Percentiles rank a stretch among this genome's conserved stretches.
Evolutionary conservation across 2,329 filamentous ascomycete species (phyloP).

Genomic region (Camillea tinctor): DNA sequence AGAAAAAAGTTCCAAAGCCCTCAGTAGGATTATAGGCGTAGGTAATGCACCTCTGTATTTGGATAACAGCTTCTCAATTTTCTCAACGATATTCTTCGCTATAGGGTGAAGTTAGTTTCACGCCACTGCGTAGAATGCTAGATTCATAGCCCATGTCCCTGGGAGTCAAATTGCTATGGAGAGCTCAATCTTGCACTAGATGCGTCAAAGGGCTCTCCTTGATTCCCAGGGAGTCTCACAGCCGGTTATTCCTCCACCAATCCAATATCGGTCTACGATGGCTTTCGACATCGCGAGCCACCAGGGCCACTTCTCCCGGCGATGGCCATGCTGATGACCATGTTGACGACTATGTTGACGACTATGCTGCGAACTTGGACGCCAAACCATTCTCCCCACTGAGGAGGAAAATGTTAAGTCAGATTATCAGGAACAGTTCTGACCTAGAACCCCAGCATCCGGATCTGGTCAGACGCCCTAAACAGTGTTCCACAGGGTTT

Average conservation of each 20-base stretch:
- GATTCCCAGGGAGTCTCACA: slow-evolving; percentile 25
- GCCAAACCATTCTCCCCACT: slow-evolving; percentile 6
- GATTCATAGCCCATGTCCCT: slow-evolving; percentile 34
- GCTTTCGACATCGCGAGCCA: slow-evolving; percentile 11
- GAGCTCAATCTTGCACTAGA: slow-evolving; percentile 24
- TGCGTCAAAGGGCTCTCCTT: slow-evolving; percentile 26
- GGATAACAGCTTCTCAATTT: background rate
- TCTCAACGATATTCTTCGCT: background rate
- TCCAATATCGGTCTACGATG: slow-evolving; percentile 12
- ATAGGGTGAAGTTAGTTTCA: background rate
- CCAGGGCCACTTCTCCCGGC: background rate
- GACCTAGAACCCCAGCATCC: slow-evolving; percentile 2
- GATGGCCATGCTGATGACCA: background rate
- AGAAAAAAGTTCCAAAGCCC: background rate
- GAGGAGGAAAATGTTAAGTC: slow-evolving; percentile 8
- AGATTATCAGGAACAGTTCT: slow-evolving; percentile 12
- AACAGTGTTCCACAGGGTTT: slow-evolving; percentile 14
- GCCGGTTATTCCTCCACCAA: slow-evolving; percentile 8
- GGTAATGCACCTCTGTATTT: background rate
- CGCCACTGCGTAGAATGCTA: slow-evolving; percentile 22
- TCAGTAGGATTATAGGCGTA: background rate
- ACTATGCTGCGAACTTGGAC: background rate
- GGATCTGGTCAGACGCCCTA: slow-evolving; percentile 14
- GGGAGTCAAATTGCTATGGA: slow-evolving; percentile 30
- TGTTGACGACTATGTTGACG: background rate